A percentile compares a stretch with the other conserved stretches of the same genome.
Evolutionary conservation across 768 basidiomycete species (phyloP).

Genomic region (Chalciporus pseudorubinellus): DNA sequence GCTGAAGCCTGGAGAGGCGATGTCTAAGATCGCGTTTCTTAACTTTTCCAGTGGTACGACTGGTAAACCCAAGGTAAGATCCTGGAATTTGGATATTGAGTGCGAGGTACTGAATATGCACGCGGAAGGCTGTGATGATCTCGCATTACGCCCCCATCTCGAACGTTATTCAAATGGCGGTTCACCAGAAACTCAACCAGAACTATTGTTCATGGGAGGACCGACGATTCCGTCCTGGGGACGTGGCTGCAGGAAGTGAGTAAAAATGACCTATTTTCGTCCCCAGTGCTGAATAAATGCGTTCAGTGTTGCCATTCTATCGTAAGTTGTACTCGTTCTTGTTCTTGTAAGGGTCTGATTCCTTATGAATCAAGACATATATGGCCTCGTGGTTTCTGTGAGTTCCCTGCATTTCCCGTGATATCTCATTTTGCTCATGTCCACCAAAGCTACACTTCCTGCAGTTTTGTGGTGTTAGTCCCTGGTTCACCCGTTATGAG

Average conservation of each 20-base stretch:
- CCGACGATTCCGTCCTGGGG: conserved; percentile 50
- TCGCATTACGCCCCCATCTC: conserved; percentile 63
- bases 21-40: conserved; percentile 60
- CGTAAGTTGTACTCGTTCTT: conserved; percentile 39
- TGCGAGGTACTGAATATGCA: neutral
- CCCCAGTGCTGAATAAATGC: conserved; percentile 5
- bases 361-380: conserved; percentile 45
- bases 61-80: conserved; percentile 40
- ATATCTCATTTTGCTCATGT: conserved; percentile 5
- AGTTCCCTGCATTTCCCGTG: conserved; percentile 15
- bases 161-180: conserved; percentile 59
- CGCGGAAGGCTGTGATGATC: conserved; percentile 58
- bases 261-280: neutral
- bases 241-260: conserved; percentile 56
- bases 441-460: conserved; percentile 46
- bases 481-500: neutral
- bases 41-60: conserved; percentile 78
- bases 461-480: conserved; percentile 50
- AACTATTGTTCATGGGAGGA: conserved; percentile 39
- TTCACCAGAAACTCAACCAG: conserved; percentile 44
- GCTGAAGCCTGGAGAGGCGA: conserved; percentile 56
- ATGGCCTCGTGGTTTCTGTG: conserved; percentile 57
- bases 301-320: conserved; percentile 56
- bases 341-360: conserved; percentile 11
- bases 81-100: neutral